Evolutionary conservation across 2,329 filamentous ascomycete genomes (phyloP), one percentile per base, ranked within the genome.

Genomic region (Colletotrichum chlorophyti): DNA sequence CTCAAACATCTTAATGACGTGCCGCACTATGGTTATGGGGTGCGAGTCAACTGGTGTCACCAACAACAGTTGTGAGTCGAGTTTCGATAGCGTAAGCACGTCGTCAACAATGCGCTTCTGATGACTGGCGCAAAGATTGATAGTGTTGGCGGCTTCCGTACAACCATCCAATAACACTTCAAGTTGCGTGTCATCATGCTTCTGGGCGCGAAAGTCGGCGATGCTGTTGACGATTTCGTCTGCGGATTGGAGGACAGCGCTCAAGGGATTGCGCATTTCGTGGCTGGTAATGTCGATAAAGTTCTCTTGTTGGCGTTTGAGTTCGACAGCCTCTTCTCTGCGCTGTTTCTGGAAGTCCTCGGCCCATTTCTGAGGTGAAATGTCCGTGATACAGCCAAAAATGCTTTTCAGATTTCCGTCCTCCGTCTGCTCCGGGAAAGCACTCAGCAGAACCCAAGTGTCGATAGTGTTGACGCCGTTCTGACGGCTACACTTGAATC

Each of bases 341-440:
- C 91, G 86, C 40, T 87, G 83, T 65, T 84, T 91, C 71, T 96
- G 91, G 29, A 92, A 86, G 42, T 88, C 87, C 71, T 96, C 91
- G 1, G 91, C 91, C 80, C 88, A 89, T 70, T 96, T 96, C 69
- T 95, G 91, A 51, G 90, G 85, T 15, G 89, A 92, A 63, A 96
- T 96, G 67, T 96, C 91, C 0, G 91, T 94, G 48, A 96, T 88
- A 67, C 87, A 90, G 49, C 90, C 90, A 65, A 93, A 93, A 3
- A 93, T 88, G 61, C 87, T 86, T 74, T 91, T 91, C 48, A 93
- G 79, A 24, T 78, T 76, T 4, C 88, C 89, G 24, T 84, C 76
- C 1, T 79, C 74, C 60, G 88, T 81, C 66, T 83, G 88, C 65
- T 93, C 90, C 0, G 90, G 90, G 64, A 89, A 92, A 0, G 89